phyloP scores from a whole-genome alignment of 208 protist genomes.

The Trypanosoma vivax region DNA sequence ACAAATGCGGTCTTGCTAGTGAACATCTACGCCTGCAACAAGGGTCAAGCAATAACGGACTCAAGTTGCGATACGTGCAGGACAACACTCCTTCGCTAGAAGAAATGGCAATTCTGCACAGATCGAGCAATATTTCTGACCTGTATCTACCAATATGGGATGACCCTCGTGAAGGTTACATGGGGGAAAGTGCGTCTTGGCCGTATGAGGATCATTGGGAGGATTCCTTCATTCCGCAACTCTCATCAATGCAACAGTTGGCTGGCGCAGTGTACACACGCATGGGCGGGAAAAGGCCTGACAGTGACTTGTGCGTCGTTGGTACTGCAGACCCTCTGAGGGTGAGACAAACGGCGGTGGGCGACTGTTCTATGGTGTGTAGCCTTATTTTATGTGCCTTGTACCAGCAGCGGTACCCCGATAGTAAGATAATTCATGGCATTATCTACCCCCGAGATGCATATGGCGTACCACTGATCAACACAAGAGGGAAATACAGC shows the following conservation, averaged over 20 bases:
- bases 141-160: conserved; percentile 83
- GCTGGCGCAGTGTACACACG: conserved; percentile 28
- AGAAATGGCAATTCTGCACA: conserved; percentile 74
- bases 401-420: conserved; percentile 78
- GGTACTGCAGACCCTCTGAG: conserved; percentile 65
- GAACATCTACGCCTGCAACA: conserved; percentile 58
- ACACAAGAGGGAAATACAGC: conserved; percentile 84
- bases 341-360: conserved; percentile 80
- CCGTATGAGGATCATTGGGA: conserved; percentile 47
- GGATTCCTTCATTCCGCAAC: conserved; percentile 22
- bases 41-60: conserved; percentile 31
- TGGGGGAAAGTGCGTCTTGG: conserved; percentile 80
- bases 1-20: conserved; percentile 59
- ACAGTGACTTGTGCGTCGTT: conserved; percentile 29
- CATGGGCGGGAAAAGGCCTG: conserved; percentile 10
- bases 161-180: conserved; percentile 76
- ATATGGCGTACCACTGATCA: conserved; percentile 65
- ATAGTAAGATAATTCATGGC: conserved; percentile 75
- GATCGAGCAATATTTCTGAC: conserved; percentile 58
- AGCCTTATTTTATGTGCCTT: conserved; percentile 69
- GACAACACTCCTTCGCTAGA: conserved; percentile 71
- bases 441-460: conserved; percentile 86
- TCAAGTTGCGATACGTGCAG: conserved; percentile 71
- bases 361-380: conserved; percentile 84
- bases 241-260: conserved; percentile 23